Evolutionary conservation across 306 rosid species (phyloP).

Genomic region (Rosa lucieae): DNA sequence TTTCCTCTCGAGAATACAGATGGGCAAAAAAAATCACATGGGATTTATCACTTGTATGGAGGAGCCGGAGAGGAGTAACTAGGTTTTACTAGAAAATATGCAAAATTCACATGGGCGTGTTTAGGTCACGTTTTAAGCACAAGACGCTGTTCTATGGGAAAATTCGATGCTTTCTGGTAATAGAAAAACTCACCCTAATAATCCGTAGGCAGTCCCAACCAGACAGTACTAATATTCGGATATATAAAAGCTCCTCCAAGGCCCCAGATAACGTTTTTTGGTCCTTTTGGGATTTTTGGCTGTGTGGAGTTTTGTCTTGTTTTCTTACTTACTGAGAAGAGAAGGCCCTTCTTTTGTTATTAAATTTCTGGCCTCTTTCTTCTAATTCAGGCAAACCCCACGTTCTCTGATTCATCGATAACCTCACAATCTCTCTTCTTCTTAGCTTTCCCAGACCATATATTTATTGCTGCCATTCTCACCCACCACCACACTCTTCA

Average conservation of each 20-base stretch:
- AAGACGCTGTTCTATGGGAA: neutral
- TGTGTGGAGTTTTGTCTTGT: neutral
- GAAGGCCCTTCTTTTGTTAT: neutral
- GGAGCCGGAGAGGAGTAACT: too few relatives aligned
- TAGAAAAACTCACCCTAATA: neutral
- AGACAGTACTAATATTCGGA: neutral
- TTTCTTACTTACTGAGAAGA: neutral
- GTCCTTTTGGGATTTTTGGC: neutral
- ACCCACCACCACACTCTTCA: neutral
- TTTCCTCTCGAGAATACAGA: neutral
- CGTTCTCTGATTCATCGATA: conserved; percentile 22
- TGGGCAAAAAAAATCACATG: neutral
- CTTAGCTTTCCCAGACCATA: conserved; percentile 11
- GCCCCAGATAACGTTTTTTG: neutral
- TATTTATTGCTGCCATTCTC: conserved; percentile 12
- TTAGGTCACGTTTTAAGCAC: neutral
- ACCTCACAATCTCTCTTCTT: conserved; percentile 8
- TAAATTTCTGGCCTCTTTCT: neutral
- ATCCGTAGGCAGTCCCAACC: neutral
- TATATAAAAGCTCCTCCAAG: neutral
- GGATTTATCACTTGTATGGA: too few relatives aligned
- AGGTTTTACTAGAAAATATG: too few relatives aligned
- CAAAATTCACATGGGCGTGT: neutral
- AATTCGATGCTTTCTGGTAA: neutral
- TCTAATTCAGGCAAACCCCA: conserved; percentile 13